Evolutionary conservation across 805 yeast genomes (phyloP).

Genomic region (Priceomyces medius): DNA sequence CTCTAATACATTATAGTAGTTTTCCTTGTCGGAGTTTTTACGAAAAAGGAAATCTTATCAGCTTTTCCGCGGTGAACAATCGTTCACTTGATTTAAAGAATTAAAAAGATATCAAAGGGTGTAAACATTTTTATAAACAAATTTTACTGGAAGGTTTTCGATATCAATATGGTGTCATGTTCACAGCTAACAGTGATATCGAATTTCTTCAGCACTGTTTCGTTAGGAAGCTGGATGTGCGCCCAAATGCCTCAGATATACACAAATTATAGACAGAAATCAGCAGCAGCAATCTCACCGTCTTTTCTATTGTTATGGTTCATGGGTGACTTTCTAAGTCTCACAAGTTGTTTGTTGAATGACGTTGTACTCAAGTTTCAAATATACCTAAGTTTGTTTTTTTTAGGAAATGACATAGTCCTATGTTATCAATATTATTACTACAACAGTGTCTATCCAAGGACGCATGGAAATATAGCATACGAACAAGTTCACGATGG

Average conservation of each 20-base stretch:
- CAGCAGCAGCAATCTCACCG: slow-evolving; percentile 67
- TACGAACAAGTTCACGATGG: slow-evolving; percentile 1
- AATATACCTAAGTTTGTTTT: slow-evolving; percentile 38
- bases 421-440: slow-evolving; percentile 43
- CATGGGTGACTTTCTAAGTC: slow-evolving; percentile 58
- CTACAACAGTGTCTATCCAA: slow-evolving; percentile 38
- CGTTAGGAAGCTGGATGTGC: slow-evolving; percentile 63
- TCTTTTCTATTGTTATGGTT: slow-evolving; percentile 64
- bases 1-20: too few relatives aligned
- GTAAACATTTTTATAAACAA: not conserved
- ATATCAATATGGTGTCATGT: slow-evolving; percentile 4
- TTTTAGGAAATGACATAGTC: slow-evolving; percentile 37
- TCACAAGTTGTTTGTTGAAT: slow-evolving; percentile 42
- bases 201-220: slow-evolving; percentile 36
- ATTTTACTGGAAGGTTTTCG: too few relatives aligned
- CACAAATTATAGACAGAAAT: slow-evolving; percentile 54
- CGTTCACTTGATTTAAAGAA: not conserved
- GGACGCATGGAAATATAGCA: slow-evolving; percentile 11
- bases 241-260: slow-evolving; percentile 74
- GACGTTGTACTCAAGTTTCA: slow-evolving; percentile 39
- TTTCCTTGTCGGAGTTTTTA: too few relatives aligned
- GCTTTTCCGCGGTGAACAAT: slow-evolving; percentile 1
- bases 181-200: slow-evolving; percentile 13
- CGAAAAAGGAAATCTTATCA: not conserved
- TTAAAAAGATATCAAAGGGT: not conserved